A percentile compares a stretch with the other conserved stretches of the same genome.
phyloP scores from a whole-genome alignment of 164 flowering plant genomes.

The Aristolochia contorta region DNA sequence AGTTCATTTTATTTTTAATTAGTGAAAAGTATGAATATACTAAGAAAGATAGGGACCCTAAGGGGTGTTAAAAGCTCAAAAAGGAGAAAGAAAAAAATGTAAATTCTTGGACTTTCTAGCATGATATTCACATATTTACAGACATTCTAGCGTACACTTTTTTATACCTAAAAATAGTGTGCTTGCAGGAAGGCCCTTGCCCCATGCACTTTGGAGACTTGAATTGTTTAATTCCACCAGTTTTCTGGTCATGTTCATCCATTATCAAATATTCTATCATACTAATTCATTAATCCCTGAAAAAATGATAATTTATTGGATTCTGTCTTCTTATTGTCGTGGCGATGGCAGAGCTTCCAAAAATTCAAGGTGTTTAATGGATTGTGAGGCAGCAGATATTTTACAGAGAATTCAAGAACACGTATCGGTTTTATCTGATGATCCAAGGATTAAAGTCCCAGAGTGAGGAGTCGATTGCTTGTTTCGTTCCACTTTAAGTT shows the following conservation, averaged over 20 bases:
- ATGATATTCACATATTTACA: too few species aligned
- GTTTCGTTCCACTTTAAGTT: background rate
- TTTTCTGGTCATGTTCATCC: background rate
- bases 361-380: slow-evolving; percentile 63
- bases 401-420: slow-evolving; percentile 71
- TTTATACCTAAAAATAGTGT: background rate
- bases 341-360: slow-evolving; percentile 57
- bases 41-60: too few species aligned
- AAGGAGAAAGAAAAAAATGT: too few species aligned
- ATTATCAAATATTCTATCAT: background rate
- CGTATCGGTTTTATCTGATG: slow-evolving; percentile 51
- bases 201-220: background rate
- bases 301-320: background rate
- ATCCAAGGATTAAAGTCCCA: slow-evolving; percentile 74
- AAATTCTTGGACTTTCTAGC: too few species aligned
- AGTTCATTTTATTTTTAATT: too few species aligned
- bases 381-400: slow-evolving; percentile 67
- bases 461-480: slow-evolving; percentile 25
- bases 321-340: background rate
- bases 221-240: background rate
- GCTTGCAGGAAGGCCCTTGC: background rate
- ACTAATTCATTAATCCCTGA: background rate
- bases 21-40: too few species aligned
- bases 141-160: too few species aligned
- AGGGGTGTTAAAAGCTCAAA: too few species aligned